Evolutionary conservation across 208 protist genomes (phyloP).

Genomic region (Crithidia thermophila): DNA sequence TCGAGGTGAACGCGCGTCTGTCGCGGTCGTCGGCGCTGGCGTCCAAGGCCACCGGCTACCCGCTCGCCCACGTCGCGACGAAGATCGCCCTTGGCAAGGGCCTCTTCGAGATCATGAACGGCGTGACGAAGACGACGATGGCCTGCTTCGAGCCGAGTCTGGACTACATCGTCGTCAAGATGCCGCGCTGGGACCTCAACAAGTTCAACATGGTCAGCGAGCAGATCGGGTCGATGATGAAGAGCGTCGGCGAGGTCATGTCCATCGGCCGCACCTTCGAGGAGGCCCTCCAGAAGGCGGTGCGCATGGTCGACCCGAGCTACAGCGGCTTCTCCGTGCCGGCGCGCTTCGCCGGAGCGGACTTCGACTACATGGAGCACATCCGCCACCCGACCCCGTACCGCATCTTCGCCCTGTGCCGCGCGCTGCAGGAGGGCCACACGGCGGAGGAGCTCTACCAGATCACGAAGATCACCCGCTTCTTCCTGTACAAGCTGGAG

Average conservation of each 20-base stretch:
- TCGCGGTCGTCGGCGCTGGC: slow-evolving; percentile 97
- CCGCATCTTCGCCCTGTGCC: slow-evolving; percentile 86
- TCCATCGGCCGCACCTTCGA: slow-evolving; percentile 98
- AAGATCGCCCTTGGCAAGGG: slow-evolving; percentile 97
- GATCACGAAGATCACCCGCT: slow-evolving; percentile 96
- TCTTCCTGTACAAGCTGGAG: slow-evolving; percentile 97
- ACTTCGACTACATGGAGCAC: slow-evolving; percentile 87
- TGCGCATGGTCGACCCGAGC: slow-evolving; percentile 95
- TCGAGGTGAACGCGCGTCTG: slow-evolving; percentile 98
- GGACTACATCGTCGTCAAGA: slow-evolving; percentile 98
- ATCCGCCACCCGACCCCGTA: slow-evolving; percentile 77
- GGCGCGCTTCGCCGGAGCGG: slow-evolving; percentile 41
- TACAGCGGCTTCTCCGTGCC: slow-evolving; percentile 89
- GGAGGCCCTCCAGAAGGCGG: slow-evolving; percentile 98
- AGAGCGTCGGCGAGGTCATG: slow-evolving; percentile 98
- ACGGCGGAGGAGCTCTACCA: slow-evolving; percentile 92
- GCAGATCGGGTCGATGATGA: slow-evolving; percentile 96
- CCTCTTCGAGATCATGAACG: slow-evolving; percentile 93
- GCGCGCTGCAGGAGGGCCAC: slow-evolving; percentile 78
- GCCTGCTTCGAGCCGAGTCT: slow-evolving; percentile 98
- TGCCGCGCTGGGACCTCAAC: slow-evolving; percentile 95
- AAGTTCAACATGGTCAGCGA: slow-evolving; percentile 97
- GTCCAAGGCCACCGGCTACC: slow-evolving; percentile 99
- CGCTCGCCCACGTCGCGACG: slow-evolving; percentile 97
- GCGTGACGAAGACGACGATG: slow-evolving; percentile 94